Percentiles rank a stretch among this genome's conserved stretches.
Conservation (phyloP, 106 monocot genomes). For the Allium fistulosum region DNA sequence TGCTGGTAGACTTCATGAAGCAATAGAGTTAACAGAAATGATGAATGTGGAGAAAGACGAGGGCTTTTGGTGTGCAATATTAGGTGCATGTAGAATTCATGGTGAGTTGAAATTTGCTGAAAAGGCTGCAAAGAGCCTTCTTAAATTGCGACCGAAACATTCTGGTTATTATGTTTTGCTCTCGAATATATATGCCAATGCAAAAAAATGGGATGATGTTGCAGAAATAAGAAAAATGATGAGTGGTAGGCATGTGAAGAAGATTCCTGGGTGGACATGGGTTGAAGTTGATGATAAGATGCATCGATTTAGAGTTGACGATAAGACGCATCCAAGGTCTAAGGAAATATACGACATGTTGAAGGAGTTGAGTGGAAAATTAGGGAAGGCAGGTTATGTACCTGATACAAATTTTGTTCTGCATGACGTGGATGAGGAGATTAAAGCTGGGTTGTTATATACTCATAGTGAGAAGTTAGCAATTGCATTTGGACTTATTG, state of each 20-base stretch:
- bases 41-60: conserved; percentile 41
- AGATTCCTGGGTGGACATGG: conserved; percentile 49
- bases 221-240: conserved; percentile 32
- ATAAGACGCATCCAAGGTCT: conserved; percentile 24
- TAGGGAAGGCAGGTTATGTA: conserved; percentile 41
- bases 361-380: conserved; percentile 20
- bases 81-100: conserved; percentile 48
- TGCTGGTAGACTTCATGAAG: conserved; percentile 33
- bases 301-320: conserved; percentile 34
- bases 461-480: conserved; percentile 52
- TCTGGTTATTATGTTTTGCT: conserved; percentile 49
- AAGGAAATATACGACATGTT: conserved; percentile 36
- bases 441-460: conserved; percentile 37
- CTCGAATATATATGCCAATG: conserved; percentile 49
- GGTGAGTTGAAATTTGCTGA: conserved; percentile 25
- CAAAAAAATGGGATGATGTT: conserved; percentile 36
- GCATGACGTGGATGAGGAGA: conserved; percentile 60
- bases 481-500: conserved; percentile 39
- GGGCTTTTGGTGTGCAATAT: conserved; percentile 41
- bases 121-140: conserved; percentile 39
- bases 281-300: conserved; percentile 33
- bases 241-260: conserved; percentile 23
- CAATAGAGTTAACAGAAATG: conserved; percentile 15
- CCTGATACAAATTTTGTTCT: conserved; percentile 56
- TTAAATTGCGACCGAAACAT: conserved; percentile 27